Evolutionary conservation across 495 filamentous ascomycete species (phyloP), one percentile per base, ranked within the genome.

Genomic region (Pyrenula aspistea): DNA sequence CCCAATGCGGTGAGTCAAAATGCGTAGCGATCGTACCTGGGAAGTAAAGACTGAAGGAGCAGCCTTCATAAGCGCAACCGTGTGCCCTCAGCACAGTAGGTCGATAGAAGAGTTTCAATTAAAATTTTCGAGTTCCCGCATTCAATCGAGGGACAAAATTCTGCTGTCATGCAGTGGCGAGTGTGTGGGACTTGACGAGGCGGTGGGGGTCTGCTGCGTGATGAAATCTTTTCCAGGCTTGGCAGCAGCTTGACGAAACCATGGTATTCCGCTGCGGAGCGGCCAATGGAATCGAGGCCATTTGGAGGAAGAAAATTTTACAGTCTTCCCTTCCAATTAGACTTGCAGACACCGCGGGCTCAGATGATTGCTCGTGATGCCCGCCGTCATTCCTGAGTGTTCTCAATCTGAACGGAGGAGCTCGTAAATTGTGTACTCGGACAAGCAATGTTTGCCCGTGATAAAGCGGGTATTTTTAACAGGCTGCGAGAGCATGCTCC

Each of bases 41-140:
- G 91, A 96, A 78, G 91, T 96, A 79, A 92, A 96, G 73, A 87
- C 81, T 69, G 91, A 90, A 73, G 84, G 79, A 82, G 84, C 84
- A 80, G 87, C 88, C 88, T 85, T 88, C 91, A 96, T 96, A 86
- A 87, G 86, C 80, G 87, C 87, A 71, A 73, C 65, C 69, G 69
- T 72, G 62, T 52, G 50, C 50, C 4, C 31, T 42, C 31, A 42
- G 31, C 31, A 42, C 31, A 8, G 4, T 42, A 8, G 8, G 15
- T 42, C 31, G 15, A 42, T 15, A 8, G 31, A 42, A 8, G 15
- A 15, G 15, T 42, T 4, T 42, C 4, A 42, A 42, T 4, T 4
- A 15, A 42, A 8, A 42, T 42, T 15, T 42, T 42, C 15, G 8
- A 8, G 31, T 42, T 42, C 31, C 31, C 4, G 31, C 31, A 15